Evolutionary conservation across 176 grass and related monocot species (phyloP).

Genomic region (Coix lacrymajobi): DNA sequence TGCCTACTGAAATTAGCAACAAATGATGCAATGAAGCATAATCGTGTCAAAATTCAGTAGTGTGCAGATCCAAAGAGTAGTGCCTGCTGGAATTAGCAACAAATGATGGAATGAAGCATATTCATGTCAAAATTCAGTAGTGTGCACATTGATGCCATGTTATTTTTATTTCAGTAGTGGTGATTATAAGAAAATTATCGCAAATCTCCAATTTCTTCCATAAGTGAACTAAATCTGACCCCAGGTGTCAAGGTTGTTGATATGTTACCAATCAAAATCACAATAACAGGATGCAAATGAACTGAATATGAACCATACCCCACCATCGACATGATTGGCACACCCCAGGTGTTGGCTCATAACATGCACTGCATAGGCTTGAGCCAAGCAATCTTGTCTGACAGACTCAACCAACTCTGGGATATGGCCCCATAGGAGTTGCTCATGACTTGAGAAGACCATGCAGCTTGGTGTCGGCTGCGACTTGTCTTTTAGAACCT

Average conservation of each 20-base stretch:
- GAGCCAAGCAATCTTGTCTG: constrained; percentile 50
- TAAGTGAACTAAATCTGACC: not conserved
- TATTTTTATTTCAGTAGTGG: not conserved
- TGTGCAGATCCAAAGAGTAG: no score
- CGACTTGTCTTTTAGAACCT: constrained; percentile 46
- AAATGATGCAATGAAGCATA: not conserved
- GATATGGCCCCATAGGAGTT: constrained; percentile 62
- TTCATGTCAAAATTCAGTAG: not conserved
- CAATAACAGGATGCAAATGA: not conserved
- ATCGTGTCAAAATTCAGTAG: not conserved
- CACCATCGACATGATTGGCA: constrained; percentile 55
- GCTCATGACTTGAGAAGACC: constrained; percentile 65
- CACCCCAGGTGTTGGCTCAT: constrained; percentile 75
- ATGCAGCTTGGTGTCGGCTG: constrained; percentile 29
- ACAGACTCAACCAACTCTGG: constrained; percentile 50
- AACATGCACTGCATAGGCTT: constrained; percentile 57
- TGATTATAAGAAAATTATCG: not conserved
- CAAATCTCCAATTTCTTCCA: not conserved
- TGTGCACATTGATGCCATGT: not conserved
- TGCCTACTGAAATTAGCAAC: not conserved
- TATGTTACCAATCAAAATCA: not conserved
- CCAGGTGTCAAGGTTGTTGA: not conserved
- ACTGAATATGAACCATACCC: constrained; percentile 41
- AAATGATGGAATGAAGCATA: not conserved
- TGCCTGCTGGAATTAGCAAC: not conserved